Base-by-base conservation (phyloP, 1,139 yeast genomes). In the Taphrina pruni region DNA sequence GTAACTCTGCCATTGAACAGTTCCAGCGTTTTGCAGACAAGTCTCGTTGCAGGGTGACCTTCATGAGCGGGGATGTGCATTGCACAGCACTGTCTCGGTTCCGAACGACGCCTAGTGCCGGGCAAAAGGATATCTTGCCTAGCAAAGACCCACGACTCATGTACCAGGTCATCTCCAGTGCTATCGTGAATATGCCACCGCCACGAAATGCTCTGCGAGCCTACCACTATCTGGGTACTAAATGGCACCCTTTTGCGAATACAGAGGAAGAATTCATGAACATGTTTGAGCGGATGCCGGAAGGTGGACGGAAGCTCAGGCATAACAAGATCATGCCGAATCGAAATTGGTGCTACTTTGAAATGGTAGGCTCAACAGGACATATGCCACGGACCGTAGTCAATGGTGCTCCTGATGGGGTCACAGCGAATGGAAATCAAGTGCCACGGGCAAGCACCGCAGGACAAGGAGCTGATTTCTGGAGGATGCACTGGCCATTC, bases 61-160 rank as follows among this genome's bases (percentile, higher is more conserved):
- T 93, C 71, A 81, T 93, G 56, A 86, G 93, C 9, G 99, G 99
- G 32, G 99, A 93, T 77, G 98, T 94, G 61, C 99, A 94, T 79
- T 82, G 93, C 75, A 88, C 94, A 70, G 89, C 93, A 70, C 79
- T 92, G 72, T 96, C 97, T 17, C 83, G 97, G 74, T 84, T 93
- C 78, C 85, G 85, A 75, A 81, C 92, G 20, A 77, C 79, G 41
- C 67, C 67, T 3, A 43, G 11, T 20, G 12, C 26, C 21, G 43
- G 55, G 14, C 48, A 45, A 6, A 46, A 54, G 39, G 56, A 60
- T 6, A 14, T 64, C 21, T 14, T 41, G 12, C 67, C 67, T 17
- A 57, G 36, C 39, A 77, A 78, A 20, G 79, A 81, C 21, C 73
- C 74, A 17, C 80, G 95, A 71, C 84, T 91, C 72, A 87, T 94